These are phyloP conservation scores for Hypoxylon sp. DNA, from an alignment of 2,329 filamentous ascomycete species.

Conservation along the genomic window DNA sequence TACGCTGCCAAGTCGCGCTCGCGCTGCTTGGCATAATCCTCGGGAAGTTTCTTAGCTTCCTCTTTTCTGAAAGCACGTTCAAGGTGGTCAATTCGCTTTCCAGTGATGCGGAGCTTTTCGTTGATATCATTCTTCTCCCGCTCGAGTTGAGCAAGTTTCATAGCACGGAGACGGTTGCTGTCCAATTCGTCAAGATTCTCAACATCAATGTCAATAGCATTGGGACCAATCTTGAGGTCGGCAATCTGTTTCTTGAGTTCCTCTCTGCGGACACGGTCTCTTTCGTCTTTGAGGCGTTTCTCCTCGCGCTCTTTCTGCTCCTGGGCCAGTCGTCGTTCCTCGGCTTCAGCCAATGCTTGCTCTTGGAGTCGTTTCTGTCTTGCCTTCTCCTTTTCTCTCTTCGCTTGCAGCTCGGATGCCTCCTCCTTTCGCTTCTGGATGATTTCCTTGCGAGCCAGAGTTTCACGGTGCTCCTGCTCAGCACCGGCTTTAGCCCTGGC, in stretches of 20 bases:
- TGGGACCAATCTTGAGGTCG: slow-evolving; percentile 90
- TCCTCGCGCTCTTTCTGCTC: slow-evolving; percentile 93
- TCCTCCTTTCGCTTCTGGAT: slow-evolving; percentile 98
- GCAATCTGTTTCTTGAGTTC: slow-evolving; percentile 94
- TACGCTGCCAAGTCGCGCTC: slow-evolving; percentile 84
- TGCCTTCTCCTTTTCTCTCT: slow-evolving; percentile 93
- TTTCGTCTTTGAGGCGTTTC: slow-evolving; percentile 87
- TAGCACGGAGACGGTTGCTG: slow-evolving; percentile 88
- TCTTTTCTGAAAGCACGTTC: slow-evolving; percentile 97
- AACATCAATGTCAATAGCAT: slow-evolving; percentile 80
- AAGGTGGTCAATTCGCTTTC: slow-evolving; percentile 96
- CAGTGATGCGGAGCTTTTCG: slow-evolving; percentile 90
- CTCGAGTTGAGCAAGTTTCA: slow-evolving; percentile 96
- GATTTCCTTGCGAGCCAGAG: slow-evolving; percentile 85
- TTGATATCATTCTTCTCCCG: slow-evolving; percentile 98
- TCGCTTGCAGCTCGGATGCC: slow-evolving; percentile 88
- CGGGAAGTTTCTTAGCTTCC: slow-evolving; percentile 89
- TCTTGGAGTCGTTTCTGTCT: slow-evolving; percentile 88
- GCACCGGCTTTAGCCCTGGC: slow-evolving; percentile 87
- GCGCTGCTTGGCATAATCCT: slow-evolving; percentile 88
- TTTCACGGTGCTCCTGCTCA: slow-evolving; percentile 91
- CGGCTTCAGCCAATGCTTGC: slow-evolving; percentile 89
- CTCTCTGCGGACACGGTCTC: slow-evolving; percentile 90
- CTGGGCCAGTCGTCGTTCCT: slow-evolving; percentile 88
- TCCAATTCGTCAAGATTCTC: slow-evolving; percentile 89